phyloP scores from a whole-genome alignment of 257 asterid species.

The Agastache rugosa region DNA sequence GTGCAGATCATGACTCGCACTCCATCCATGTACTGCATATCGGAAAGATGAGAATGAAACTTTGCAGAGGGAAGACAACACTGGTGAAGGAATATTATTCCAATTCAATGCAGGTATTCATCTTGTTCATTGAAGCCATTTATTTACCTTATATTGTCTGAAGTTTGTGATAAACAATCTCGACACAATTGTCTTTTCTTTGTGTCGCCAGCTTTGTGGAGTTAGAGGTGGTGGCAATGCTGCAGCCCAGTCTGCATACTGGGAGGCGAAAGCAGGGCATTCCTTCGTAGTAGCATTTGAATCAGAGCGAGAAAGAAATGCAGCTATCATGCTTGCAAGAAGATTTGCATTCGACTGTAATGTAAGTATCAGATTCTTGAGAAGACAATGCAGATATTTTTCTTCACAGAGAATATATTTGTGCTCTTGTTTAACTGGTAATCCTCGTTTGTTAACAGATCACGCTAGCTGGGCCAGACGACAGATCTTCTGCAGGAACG shows the following conservation, averaged over 20 bases:
- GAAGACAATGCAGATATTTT: neutral
- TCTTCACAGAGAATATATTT: neutral
- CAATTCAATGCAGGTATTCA: slow-evolving; percentile 87
- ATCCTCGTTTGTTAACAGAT: slow-evolving; percentile 52
- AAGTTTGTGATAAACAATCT: neutral
- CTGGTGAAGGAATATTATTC: slow-evolving; percentile 83
- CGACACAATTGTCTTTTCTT: slow-evolving; percentile 26
- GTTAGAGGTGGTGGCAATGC: slow-evolving; percentile 96
- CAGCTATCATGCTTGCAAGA: slow-evolving; percentile 94
- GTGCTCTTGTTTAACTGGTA: neutral
- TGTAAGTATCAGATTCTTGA: slow-evolving; percentile 53
- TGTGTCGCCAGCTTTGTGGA: slow-evolving; percentile 73
- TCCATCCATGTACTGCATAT: slow-evolving; percentile 81
- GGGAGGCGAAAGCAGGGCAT: slow-evolving; percentile 73
- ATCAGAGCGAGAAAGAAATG: slow-evolving; percentile 84
- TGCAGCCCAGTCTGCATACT: slow-evolving; percentile 89
- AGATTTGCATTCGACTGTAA: slow-evolving; percentile 90
- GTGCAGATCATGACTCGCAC: slow-evolving; percentile 61
- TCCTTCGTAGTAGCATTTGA: slow-evolving; percentile 85
- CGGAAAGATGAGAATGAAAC: slow-evolving; percentile 93
- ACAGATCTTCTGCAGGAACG: slow-evolving; percentile 56
- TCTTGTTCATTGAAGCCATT: neutral
- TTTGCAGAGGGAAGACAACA: slow-evolving; percentile 72
- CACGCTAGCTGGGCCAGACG: slow-evolving; percentile 76
- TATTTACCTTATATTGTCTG: neutral